Percentiles rank a stretch among this genome's conserved stretches.
phyloP scores from a whole-genome alignment of 106 monocot genomes.

The Dendrobium chrysotoxum region DNA sequence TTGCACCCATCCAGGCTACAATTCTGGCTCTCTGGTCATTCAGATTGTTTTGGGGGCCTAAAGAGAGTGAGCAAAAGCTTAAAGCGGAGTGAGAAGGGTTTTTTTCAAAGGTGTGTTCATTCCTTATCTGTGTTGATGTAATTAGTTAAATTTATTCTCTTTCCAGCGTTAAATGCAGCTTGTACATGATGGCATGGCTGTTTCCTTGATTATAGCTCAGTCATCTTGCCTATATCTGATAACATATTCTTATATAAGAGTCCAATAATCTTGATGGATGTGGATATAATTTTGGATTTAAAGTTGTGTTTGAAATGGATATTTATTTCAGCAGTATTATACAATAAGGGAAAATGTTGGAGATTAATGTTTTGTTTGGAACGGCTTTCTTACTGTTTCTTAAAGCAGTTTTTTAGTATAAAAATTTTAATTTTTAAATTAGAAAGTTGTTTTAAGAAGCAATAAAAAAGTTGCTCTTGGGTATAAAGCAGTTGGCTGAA shows the following conservation, averaged over 20 bases:
- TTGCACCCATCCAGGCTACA: slow-evolving; percentile 70
- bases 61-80: slow-evolving; percentile 20
- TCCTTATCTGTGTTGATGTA: background rate
- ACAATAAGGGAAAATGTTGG: too few relatives aligned
- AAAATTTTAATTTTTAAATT: too few relatives aligned
- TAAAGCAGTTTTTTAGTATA: too few relatives aligned
- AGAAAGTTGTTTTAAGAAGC: too few relatives aligned
- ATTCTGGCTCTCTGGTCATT: slow-evolving; percentile 43
- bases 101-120: background rate
- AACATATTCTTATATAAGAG: background rate
- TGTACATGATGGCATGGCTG: background rate
- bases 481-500: too few relatives aligned
- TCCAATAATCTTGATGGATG: background rate
- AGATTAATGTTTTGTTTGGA: too few relatives aligned
- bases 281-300: too few relatives aligned
- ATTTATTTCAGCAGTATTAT: too few relatives aligned
- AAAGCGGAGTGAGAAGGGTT: slow-evolving; percentile 32
- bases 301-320: too few relatives aligned
- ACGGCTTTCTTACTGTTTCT: too few relatives aligned
- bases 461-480: too few relatives aligned
- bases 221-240: background rate
- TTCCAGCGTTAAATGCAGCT: background rate
- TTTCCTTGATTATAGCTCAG: background rate
- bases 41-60: slow-evolving; percentile 25
- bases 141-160: background rate